These are phyloP conservation scores for Cryptococcus deneoformans DNA, from an alignment of 1,284 basidiomycete genomes.

Conservation along the genomic window DNA sequence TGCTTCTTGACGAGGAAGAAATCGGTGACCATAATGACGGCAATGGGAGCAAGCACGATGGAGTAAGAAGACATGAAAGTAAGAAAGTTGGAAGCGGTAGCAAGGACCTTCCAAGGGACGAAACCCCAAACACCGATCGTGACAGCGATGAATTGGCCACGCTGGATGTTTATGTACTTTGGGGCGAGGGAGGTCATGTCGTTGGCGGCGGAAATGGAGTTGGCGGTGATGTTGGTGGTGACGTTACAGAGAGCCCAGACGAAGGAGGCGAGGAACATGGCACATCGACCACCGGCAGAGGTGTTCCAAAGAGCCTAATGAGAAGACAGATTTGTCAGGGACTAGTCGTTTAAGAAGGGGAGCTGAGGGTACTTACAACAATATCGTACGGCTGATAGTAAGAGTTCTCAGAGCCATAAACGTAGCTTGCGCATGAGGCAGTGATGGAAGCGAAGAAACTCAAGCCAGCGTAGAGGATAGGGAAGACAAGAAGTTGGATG, in stretches of 20 bases:
- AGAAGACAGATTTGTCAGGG: slow-evolving; percentile 30
- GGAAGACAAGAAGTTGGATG: slow-evolving; percentile 67
- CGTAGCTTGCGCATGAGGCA: slow-evolving; percentile 55
- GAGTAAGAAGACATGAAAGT: slow-evolving; percentile 44
- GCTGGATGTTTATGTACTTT: slow-evolving; percentile 66
- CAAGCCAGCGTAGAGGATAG: slow-evolving; percentile 61
- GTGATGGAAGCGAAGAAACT: slow-evolving; percentile 63
- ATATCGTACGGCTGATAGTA: slow-evolving; percentile 41
- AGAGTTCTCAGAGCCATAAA: slow-evolving; percentile 56
- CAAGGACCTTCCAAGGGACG: slow-evolving; percentile 43
- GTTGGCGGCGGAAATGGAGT: slow-evolving; percentile 72
- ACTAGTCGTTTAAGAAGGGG: too few species aligned
- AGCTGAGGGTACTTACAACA: slow-evolving; percentile 54
- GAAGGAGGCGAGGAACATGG: slow-evolving; percentile 71
- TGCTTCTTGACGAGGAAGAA: slow-evolving; percentile 34
- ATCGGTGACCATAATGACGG: slow-evolving; percentile 35
- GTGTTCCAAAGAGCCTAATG: slow-evolving; percentile 67
- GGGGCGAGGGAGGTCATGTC: slow-evolving; percentile 61
- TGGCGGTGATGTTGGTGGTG: slow-evolving; percentile 64
- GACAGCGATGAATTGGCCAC: slow-evolving; percentile 70
- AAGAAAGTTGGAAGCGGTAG: slow-evolving; percentile 31
- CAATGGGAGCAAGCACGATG: slow-evolving; percentile 42
- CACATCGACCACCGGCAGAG: slow-evolving; percentile 56
- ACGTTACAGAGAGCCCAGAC: slow-evolving; percentile 65
- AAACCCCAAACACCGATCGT: slow-evolving; percentile 64